Conservation (phyloP, 176 grass and related monocot species). For the Zoysia japonica region DNA sequence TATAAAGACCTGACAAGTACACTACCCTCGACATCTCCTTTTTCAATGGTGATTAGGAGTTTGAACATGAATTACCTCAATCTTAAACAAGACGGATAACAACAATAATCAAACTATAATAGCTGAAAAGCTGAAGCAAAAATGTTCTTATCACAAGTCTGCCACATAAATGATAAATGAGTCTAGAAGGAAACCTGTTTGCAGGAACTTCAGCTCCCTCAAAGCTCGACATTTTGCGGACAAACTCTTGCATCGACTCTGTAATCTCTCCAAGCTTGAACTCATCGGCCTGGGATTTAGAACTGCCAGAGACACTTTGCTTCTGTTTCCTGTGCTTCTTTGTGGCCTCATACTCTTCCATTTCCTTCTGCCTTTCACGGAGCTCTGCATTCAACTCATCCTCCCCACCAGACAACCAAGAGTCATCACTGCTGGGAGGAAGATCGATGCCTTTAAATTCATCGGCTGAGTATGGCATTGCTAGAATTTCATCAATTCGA, state of each 20-base stretch:
- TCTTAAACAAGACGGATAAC: background rate
- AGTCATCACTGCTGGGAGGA: constrained; percentile 73
- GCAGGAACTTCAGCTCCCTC: constrained; percentile 91
- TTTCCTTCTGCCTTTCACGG: constrained; percentile 75
- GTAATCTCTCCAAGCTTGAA: constrained; percentile 83
- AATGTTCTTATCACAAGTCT: background rate
- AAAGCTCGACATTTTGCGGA: constrained; percentile 81
- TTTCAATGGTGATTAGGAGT: constrained; percentile 10
- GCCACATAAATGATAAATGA: constrained; percentile 9
- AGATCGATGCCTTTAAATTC: constrained; percentile 66
- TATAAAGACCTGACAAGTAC: constrained; percentile 17
- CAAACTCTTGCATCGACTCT: constrained; percentile 91
- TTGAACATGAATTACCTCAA: background rate
- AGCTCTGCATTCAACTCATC: constrained; percentile 82
- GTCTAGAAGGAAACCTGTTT: constrained; percentile 56
- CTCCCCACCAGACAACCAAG: constrained; percentile 81
- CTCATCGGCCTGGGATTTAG: constrained; percentile 47
- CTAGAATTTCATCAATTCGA: constrained; percentile 86
- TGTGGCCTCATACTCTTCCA: constrained; percentile 71
- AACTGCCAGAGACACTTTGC: constrained; percentile 41
- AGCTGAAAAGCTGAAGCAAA: background rate
- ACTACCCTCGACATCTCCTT: background rate
- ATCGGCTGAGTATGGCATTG: constrained; percentile 54
- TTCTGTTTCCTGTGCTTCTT: constrained; percentile 71
- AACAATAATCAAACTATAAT: background rate